phyloP scores from a whole-genome alignment of 768 basidiomycete genomes.

The Roridomyces roridus region DNA sequence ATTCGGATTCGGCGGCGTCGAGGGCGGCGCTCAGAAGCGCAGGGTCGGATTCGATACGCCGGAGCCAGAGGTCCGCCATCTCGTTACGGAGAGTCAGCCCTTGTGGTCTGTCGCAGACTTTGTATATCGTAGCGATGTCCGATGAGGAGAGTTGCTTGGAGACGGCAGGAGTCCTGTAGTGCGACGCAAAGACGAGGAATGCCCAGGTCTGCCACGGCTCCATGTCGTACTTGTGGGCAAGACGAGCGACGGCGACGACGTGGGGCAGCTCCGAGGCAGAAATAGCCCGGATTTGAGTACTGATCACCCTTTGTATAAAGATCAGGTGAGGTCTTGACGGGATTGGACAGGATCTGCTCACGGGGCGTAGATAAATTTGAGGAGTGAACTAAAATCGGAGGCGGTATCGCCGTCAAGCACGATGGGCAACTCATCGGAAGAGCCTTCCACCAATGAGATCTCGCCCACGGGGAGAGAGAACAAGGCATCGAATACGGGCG shows the following conservation, averaged over 20 bases:
- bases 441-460: neutral
- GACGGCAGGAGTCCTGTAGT: neutral
- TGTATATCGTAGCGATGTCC: neutral
- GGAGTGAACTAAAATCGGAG: neutral
- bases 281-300: neutral
- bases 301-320: neutral
- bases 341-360: too few relatives aligned
- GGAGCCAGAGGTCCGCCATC: neutral
- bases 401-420: neutral
- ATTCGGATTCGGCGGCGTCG: conserved; percentile 1
- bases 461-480: conserved; percentile 3
- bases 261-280: neutral
- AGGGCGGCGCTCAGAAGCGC: neutral
- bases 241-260: neutral
- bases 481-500: neutral
- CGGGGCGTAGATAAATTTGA: conserved; percentile 5
- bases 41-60: neutral
- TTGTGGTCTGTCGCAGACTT: neutral
- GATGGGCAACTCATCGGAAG: conserved; percentile 1
- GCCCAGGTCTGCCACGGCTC: conserved; percentile 3
- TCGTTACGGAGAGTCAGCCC: neutral
- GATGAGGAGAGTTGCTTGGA: neutral
- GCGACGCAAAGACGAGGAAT: neutral
- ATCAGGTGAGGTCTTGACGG: too few relatives aligned
- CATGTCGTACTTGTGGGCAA: conserved; percentile 15